phyloP scores from a whole-genome alignment of 257 asterid genomes.

The Rubia yunnanensis region DNA sequence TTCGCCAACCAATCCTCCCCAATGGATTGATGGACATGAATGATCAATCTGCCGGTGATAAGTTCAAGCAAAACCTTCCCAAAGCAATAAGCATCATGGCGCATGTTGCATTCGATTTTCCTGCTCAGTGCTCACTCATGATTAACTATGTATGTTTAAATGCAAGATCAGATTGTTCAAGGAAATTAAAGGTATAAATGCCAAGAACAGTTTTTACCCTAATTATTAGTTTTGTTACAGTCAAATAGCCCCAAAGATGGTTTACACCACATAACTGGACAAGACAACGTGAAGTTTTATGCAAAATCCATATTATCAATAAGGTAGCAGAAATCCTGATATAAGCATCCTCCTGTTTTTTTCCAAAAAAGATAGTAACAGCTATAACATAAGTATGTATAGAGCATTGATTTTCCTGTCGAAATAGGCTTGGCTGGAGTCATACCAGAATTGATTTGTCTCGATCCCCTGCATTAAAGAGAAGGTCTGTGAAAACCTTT shows the following conservation, averaged over 20 bases:
- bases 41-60: not conserved
- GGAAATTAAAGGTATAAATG: not conserved
- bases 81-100: constrained; percentile 12
- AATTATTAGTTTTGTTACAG: no score
- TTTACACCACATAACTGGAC: not conserved
- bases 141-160: no score
- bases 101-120: not conserved
- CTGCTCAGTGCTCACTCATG: no score
- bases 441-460: not conserved
- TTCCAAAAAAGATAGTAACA: no score
- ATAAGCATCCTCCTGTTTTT: no score
- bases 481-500: not conserved
- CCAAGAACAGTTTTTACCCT: no score
- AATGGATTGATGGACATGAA: not conserved
- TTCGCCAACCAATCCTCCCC: constrained; percentile 21
- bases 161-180: not conserved
- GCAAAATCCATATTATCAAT: no score
- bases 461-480: constrained; percentile 2
- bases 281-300: not conserved
- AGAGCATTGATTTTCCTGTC: no score
- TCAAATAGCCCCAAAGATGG: not conserved
- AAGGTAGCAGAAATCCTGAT: not conserved
- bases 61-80: constrained; percentile 12
- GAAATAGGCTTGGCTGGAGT: no score
- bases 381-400: no score